Evolutionary conservation across 768 basidiomycete species (phyloP).

Genomic region (Crepidotus variabilis): DNA sequence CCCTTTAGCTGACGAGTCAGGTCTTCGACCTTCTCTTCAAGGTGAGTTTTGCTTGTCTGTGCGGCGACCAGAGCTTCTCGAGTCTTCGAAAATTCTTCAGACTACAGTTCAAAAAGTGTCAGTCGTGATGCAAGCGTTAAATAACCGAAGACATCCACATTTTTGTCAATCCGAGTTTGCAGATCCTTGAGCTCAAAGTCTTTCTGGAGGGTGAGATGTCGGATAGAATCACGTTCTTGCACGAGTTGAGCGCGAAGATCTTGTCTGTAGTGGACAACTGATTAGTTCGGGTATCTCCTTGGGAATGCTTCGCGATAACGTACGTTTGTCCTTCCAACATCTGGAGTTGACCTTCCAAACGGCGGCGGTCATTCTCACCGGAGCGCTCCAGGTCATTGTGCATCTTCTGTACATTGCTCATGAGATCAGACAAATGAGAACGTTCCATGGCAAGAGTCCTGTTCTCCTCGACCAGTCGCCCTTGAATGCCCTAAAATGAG

Average conservation of each 20-base stretch:
- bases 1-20: constrained; percentile 64
- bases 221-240: constrained; percentile 70
- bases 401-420: constrained; percentile 88
- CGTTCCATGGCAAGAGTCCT: constrained; percentile 75
- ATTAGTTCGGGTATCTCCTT: background rate
- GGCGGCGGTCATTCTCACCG: constrained; percentile 75
- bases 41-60: constrained; percentile 75
- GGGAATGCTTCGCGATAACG: background rate
- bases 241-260: constrained; percentile 66
- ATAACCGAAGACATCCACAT: constrained; percentile 38
- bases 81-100: constrained; percentile 59
- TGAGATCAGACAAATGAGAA: constrained; percentile 80
- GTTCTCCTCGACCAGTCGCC: constrained; percentile 83
- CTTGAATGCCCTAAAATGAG: constrained; percentile 64
- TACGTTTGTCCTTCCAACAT: constrained; percentile 79
- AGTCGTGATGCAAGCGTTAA: background rate
- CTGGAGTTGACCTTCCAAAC: constrained; percentile 77
- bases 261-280: constrained; percentile 41
- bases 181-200: constrained; percentile 79
- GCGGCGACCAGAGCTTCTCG: constrained; percentile 69
- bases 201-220: constrained; percentile 75
- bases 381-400: constrained; percentile 84
- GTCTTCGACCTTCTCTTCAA: constrained; percentile 68
- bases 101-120: constrained; percentile 30
- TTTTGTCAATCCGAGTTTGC: constrained; percentile 67